Evolutionary conservation across 2,329 filamentous ascomycete genomes (phyloP), one percentile per base, ranked within the genome.

Genomic region (Fulvia fulva): DNA sequence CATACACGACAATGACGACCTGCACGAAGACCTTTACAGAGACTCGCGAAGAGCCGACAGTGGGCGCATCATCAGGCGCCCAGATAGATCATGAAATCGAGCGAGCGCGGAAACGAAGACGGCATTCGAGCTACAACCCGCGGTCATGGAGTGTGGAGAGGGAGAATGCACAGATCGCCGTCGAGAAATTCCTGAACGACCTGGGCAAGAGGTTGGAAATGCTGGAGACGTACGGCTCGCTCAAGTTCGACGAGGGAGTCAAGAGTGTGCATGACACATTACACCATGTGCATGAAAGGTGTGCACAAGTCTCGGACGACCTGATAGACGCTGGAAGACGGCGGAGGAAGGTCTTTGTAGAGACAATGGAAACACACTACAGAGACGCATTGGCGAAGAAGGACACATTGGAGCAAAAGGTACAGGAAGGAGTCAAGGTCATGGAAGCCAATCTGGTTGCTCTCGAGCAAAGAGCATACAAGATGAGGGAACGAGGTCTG

Each of bases 371-470:
- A 74, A 82, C 83, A 26, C 83, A 90, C 63, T 99, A 97, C 75
- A 87, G 95, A 62, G 90, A 94, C 67, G 91, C 89, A 1, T 76
- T 99, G 63, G 87, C 84, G 16, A 89, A 89, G 2, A 91, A 92
- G 63, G 92, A 90, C 70, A 92, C 91, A 0, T 77, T 97, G 67
- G 91, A 94, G 69, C 91, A 96, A 67, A 97, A 97, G 77, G 91
- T 93, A 2, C 85, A 90, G 60, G 87, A 93, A 34, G 90, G 91
- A 5, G 87, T 99, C 63, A 87, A 90, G 60, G 77, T 97, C 62
- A 87, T 97, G 71, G 93, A 97, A 70, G 82, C 78, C 37, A 91
- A 96, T 76, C 79, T 99, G 22, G 83, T 85, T 22, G 93, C 97
- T 52, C 88, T 97, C 64, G 94, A 99, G 76, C 79, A 82, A 11